Evolutionary conservation across 1,284 basidiomycete species (phyloP).

Genomic region (Tilletia caries): DNA sequence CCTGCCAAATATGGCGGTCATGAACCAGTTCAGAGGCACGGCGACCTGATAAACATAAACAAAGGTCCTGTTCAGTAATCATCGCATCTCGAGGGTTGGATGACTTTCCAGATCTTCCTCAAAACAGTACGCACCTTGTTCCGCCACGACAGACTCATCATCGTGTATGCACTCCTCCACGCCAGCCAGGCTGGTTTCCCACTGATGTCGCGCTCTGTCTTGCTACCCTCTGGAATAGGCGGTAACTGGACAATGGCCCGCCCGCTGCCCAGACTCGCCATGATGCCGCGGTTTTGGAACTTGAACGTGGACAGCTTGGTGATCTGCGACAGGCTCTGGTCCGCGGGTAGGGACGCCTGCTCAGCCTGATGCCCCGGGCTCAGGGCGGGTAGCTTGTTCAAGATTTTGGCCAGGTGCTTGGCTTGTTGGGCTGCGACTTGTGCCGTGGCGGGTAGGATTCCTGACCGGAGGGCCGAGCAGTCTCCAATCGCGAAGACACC

Average conservation of each 20-base stretch:
- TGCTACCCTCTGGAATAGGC: background rate
- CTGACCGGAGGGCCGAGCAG: slow-evolving; percentile 62
- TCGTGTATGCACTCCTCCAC: slow-evolving; percentile 76
- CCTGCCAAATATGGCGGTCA: slow-evolving; percentile 68
- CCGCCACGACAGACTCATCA: slow-evolving; percentile 69
- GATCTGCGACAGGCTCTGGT: background rate
- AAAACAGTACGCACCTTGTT: slow-evolving; percentile 60
- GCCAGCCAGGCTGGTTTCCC: slow-evolving; percentile 66
- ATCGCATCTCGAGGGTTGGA: background rate
- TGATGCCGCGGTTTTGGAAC: slow-evolving; percentile 69
- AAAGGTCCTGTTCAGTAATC: background rate
- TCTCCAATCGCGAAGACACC: slow-evolving; percentile 64
- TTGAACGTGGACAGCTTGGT: slow-evolving; percentile 60
- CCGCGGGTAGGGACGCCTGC: background rate
- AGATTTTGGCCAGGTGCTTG: slow-evolving; percentile 30
- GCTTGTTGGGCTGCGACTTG: slow-evolving; percentile 54
- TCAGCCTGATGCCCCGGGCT: too few species aligned
- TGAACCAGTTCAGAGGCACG: slow-evolving; percentile 46
- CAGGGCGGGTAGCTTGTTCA: slow-evolving; percentile 27
- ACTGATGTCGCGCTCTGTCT: slow-evolving; percentile 55
- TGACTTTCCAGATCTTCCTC: background rate
- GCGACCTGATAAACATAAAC: background rate
- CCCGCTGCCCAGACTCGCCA: slow-evolving; percentile 78
- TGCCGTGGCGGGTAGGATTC: slow-evolving; percentile 51
- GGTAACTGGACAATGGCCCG: slow-evolving; percentile 50